A percentile compares a stretch with the other conserved stretches of the same genome.
Conservation (phyloP, 2,329 filamentous ascomycete species). For the Colletotrichum tamarilloi region DNA sequence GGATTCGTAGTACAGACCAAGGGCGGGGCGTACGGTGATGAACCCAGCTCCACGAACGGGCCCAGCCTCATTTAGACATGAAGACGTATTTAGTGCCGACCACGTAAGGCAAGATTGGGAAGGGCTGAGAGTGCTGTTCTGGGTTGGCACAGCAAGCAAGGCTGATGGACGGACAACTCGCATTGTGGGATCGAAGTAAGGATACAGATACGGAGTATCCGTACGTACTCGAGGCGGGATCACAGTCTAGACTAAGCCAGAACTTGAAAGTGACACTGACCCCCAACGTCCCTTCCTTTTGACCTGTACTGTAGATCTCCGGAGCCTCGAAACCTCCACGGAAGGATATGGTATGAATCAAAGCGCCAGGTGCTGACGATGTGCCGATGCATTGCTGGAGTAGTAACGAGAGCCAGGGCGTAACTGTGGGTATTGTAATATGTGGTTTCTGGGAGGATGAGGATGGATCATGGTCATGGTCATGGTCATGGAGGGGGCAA, state of each 20-base stretch:
- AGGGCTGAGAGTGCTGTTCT: constrained; percentile 34
- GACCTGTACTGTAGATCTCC: not conserved
- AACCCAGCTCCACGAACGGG: constrained; percentile 53
- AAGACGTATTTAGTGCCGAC: constrained; percentile 15
- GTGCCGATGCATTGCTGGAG: not conserved
- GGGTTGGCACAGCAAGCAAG: constrained; percentile 42
- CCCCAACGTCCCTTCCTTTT: not conserved
- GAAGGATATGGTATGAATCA: not conserved
- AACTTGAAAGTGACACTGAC: not conserved
- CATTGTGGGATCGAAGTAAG: not conserved
- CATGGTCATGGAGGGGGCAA: no score
- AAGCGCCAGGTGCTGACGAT: not conserved
- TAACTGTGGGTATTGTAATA: constrained; percentile 2
- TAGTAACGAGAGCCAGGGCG: constrained; percentile 4
- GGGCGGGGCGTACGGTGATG: constrained; percentile 55
- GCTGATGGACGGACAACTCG: constrained; percentile 38
- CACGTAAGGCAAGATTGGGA: not conserved
- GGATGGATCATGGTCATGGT: not conserved
- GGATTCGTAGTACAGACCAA: constrained; percentile 40
- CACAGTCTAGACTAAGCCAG: not conserved
- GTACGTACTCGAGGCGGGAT: no score
- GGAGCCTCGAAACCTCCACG: not conserved
- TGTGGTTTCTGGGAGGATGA: not conserved
- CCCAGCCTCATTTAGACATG: constrained; percentile 59
- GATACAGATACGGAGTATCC: not conserved